phyloP scores from a whole-genome alignment of 768 basidiomycete genomes.

The Agaricus sinodeliciosus region DNA sequence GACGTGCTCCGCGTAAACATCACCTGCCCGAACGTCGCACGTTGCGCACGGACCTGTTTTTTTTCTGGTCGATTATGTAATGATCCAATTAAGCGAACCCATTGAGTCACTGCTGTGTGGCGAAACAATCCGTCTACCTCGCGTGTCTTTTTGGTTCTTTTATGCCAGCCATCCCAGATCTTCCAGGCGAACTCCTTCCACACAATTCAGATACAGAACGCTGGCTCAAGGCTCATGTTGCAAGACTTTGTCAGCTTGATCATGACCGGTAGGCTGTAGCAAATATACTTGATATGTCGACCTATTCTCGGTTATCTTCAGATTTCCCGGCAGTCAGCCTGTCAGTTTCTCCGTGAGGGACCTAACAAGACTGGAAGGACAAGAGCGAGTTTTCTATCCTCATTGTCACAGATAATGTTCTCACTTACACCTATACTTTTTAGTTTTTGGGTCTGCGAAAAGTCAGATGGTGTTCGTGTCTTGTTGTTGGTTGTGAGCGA shows the following conservation, averaged over 20 bases:
- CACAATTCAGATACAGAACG: conserved; percentile 50
- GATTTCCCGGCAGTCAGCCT: conserved; percentile 95
- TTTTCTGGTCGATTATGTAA: conserved; percentile 14
- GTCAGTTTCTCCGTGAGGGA: conserved; percentile 77
- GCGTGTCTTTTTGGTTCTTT: not conserved
- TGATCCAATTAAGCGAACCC: not conserved
- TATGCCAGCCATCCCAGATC: conserved; percentile 60
- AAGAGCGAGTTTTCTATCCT: conserved; percentile 57
- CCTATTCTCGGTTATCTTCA: conserved; percentile 23
- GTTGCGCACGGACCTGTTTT: not conserved
- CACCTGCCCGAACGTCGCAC: not conserved
- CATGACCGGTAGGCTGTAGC: conserved; percentile 47
- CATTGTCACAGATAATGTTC: not conserved
- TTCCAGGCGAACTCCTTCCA: conserved; percentile 57
- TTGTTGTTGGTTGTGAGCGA: conserved; percentile 73
- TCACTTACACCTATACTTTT: not conserved
- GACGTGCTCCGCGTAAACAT: conserved; percentile 19
- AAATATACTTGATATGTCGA: not conserved
- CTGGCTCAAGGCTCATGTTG: conserved; percentile 65
- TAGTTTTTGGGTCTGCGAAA: conserved; percentile 99
- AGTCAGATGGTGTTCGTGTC: conserved; percentile 93
- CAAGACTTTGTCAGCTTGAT: conserved; percentile 56
- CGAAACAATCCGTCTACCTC: not conserved
- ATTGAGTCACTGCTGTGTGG: not conserved
- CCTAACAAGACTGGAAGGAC: conserved; percentile 67